Base-by-base conservation (phyloP, 345 rosid species). In the Linum trigynum region DNA sequence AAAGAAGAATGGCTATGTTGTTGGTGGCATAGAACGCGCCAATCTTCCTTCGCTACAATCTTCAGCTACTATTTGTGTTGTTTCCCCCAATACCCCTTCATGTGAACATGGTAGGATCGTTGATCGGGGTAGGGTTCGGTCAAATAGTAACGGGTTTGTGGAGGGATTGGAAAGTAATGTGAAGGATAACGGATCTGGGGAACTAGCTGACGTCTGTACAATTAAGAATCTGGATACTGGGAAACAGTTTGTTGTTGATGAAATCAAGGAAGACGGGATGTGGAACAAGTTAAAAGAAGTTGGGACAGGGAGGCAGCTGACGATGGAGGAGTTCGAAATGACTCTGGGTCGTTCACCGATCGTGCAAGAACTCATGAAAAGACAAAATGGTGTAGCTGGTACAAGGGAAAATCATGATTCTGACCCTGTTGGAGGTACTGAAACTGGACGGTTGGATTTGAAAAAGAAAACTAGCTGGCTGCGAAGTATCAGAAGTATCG, bases 211-310 rank as follows among this genome's bases (percentile, higher is more conserved):
- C 95, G 7, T 86, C 90, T 61, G 84, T 86, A 82, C 66, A 74
- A 90, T 90, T 42, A 94, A 86, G 85, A 90, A 88, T 69, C 75
- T 94, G 71, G 97, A 94, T 35, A 94, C 95, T 0, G 95, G 92
- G 2, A 85, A 83, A 69, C 96, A 90, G 74, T 88, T 94, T 38
- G 62, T 94, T 2, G 97, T 94, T 5, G 86, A 94, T 1, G 97
- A 88, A 75, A 83, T 76, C 38, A 78, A 78, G 36, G 84, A 85
- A 56, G 80, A 86, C 57, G 97, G 96, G 35, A 80, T 72, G 87
- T 94, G 99, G 96, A 94, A 90, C 68, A 80, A 84, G 57, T 78
- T 94, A 12, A 94, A 95, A 53, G 99, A 94, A 81, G 73, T 94
- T 38, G 95, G 90, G 65, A 94, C 99, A 0, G 99, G 97, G 65